phyloP scores from a whole-genome alignment of 352 stramenopile species.

The Pythium aristosporum region DNA sequence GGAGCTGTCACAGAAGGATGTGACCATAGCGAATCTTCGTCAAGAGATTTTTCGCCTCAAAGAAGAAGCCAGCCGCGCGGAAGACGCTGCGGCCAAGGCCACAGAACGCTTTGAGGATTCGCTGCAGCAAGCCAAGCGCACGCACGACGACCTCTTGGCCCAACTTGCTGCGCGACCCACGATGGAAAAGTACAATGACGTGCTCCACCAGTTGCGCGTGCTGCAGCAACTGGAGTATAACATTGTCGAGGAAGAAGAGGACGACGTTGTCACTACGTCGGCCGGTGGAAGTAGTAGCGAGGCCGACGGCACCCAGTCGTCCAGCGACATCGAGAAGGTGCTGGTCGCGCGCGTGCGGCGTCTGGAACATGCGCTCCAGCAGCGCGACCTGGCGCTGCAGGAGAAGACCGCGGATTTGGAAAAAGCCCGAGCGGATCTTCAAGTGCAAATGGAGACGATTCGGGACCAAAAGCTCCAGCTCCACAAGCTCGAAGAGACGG shows the following conservation, averaged over 20 bases:
- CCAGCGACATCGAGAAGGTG: conserved; percentile 57
- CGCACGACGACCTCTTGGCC: conserved; percentile 33
- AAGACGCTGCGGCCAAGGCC: conserved; percentile 33
- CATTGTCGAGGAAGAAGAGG: conserved; percentile 64
- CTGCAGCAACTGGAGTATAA: conserved; percentile 92
- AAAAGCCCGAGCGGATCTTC: conserved; percentile 31
- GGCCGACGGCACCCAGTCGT: conserved; percentile 12
- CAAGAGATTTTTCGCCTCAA: conserved; percentile 67
- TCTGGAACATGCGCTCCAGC: conserved; percentile 66
- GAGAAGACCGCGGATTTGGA: conserved; percentile 37
- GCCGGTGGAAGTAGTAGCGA: conserved; percentile 32
- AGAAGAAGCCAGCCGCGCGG: conserved; percentile 28
- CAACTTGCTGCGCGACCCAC: conserved; percentile 72
- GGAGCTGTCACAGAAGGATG: conserved; percentile 59
- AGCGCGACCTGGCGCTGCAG: conserved; percentile 52
- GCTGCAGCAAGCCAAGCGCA: conserved; percentile 31
- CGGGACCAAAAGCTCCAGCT: conserved; percentile 51
- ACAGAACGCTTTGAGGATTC: conserved; percentile 33
- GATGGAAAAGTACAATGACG: conserved; percentile 82
- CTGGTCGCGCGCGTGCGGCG: conserved; percentile 65
- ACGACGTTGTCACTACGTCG: background rate
- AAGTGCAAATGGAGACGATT: conserved; percentile 39
- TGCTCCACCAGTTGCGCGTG: conserved; percentile 89
- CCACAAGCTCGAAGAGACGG: conserved; percentile 62
- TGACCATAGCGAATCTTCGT: conserved; percentile 42